Conservation (phyloP, 2,329 filamentous ascomycete species). For the Diaporthe citriasiana region DNA sequence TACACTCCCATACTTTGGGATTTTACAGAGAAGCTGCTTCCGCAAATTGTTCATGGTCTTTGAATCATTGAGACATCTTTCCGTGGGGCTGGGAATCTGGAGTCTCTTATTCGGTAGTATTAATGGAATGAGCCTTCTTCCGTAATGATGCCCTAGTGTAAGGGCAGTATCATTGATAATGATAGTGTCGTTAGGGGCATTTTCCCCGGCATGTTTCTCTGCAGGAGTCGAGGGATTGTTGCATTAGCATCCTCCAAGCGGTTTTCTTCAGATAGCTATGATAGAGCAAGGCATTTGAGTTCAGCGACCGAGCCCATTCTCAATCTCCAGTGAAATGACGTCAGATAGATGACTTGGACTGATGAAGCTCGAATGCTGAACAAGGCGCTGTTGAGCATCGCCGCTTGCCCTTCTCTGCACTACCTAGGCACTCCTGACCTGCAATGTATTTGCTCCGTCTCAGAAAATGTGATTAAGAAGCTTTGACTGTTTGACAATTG, state of each 20-base stretch:
- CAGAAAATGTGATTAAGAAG: background rate
- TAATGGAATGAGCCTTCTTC: background rate
- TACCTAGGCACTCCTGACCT: background rate
- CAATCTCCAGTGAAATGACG: background rate
- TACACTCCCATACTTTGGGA: constrained; percentile 35
- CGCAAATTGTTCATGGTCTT: constrained; percentile 9
- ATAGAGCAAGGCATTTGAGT: background rate
- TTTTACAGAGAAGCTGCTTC: constrained; percentile 26
- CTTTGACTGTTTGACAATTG: background rate
- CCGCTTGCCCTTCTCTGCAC: background rate
- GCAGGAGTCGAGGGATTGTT: too few species aligned
- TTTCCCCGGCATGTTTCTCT: background rate
- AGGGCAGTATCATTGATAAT: background rate
- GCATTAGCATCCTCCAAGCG: background rate
- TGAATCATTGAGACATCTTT: background rate
- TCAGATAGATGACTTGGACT: background rate
- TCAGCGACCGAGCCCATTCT: background rate
- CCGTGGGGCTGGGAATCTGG: too few species aligned
- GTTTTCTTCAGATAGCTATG: background rate
- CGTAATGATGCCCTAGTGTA: background rate
- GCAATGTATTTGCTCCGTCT: background rate
- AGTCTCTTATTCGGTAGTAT: background rate
- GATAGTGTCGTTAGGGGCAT: background rate
- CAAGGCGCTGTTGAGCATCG: background rate
- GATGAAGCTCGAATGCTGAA: too few species aligned